Evolutionary conservation across 495 filamentous ascomycete genomes (phyloP), one percentile per base, ranked within the genome.

Genomic region (Xylaria cubensis): DNA sequence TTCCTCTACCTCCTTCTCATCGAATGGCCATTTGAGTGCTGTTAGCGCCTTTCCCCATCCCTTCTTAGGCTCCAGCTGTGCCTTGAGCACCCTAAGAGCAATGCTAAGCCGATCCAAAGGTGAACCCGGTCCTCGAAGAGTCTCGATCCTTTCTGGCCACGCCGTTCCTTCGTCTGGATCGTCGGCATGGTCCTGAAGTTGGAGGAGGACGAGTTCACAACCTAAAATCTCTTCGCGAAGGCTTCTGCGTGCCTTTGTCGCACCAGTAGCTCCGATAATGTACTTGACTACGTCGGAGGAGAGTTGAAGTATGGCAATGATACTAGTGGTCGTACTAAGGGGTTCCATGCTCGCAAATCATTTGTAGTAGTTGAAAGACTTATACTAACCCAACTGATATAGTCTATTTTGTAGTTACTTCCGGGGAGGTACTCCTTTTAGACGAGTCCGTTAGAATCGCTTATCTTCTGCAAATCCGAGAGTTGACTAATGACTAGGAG

Each of bases 151-250:
- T 9, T 59, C 55, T 19, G 29, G 19, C 55, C 55, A 59, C 55
- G 19, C 29, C 5, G 55, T 36, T 29, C 29, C 55, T 59, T 29
- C 29, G 24, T 36, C 12, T 4, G 55, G 26, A 59, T 59, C 26
- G 55, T 59, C 55, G 55, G 29, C 55, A 59, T 59, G 55, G 55
- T 59, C 55, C 15, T 59, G 55, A 32, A 59, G 24, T 29, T 59
- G 55, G 13, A 59, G 55, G 26, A 59, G 55, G 10, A 59, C 55
- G 55, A 17, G 5, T 59, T 59, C 55, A 59, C 55, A 59, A 13
- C 55, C 36, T 34, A 59, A 34, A 36, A 59, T 59, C 29, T 59
- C 55, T 34, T 59, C 44, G 13, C 44, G 44, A 48, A 48, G 44
- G 44, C 29, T 59, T 17, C 55, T 59, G 15, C 55, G 8, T 32